These are phyloP conservation scores for Thecaphora frezii DNA, from an alignment of 1,284 basidiomycete genomes.

Conservation along the genomic window DNA sequence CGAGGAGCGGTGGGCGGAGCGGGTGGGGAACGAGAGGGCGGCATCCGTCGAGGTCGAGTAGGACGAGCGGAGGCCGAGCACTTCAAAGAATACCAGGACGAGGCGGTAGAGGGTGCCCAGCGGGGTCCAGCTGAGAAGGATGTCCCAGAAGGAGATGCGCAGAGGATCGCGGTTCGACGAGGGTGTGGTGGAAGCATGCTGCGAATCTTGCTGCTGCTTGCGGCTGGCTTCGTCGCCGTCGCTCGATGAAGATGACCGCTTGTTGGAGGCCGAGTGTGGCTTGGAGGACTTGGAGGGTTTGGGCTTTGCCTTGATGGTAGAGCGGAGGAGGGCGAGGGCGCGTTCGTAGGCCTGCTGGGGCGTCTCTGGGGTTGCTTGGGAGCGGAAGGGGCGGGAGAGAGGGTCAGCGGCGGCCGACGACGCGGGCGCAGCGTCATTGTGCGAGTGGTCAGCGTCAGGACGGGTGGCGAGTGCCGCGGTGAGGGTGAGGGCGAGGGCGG, in stretches of 20 bases:
- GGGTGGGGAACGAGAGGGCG: background rate
- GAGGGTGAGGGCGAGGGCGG: too few species aligned
- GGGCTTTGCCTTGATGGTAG: constrained; percentile 24
- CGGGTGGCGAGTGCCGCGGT: too few species aligned
- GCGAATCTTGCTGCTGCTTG: too few species aligned
- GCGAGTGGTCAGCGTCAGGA: too few species aligned
- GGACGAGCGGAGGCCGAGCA: background rate
- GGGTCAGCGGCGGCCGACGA: too few species aligned
- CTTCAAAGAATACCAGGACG: background rate
- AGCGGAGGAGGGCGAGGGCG: constrained; percentile 30
- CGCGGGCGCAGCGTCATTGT: too few species aligned
- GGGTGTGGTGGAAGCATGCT: background rate
- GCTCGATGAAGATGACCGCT: constrained; percentile 1
- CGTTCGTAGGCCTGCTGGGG: constrained; percentile 19
- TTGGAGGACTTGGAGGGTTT: constrained; percentile 3
- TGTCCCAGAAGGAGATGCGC: constrained; percentile 1
- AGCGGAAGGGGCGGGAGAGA: too few species aligned
- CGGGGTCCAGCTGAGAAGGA: constrained; percentile 13
- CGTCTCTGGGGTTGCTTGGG: too few species aligned
- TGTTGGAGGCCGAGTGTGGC: constrained; percentile 2
- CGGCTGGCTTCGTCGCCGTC: background rate
- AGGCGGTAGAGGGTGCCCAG: constrained; percentile 8
- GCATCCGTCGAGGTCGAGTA: constrained; percentile 6
- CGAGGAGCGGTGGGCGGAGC: constrained; percentile 4
- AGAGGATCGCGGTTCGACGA: background rate